Conservation (phyloP, 2,329 filamentous ascomycete species). For the Plenodomus lindquistii region DNA sequence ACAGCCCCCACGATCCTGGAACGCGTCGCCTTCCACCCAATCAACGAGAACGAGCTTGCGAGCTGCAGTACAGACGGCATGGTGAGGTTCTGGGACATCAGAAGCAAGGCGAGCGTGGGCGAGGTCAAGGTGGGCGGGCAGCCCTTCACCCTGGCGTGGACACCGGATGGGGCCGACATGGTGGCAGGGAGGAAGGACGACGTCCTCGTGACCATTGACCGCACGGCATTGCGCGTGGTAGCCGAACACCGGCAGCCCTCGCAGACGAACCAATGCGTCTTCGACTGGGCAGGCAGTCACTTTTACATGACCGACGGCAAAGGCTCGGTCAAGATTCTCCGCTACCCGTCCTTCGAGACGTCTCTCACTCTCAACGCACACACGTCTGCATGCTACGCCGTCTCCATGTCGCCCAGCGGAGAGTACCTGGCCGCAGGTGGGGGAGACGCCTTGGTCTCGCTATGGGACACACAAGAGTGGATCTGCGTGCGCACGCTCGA, state of each 20-base stretch:
- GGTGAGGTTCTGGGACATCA: constrained; percentile 79
- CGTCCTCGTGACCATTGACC: constrained; percentile 65
- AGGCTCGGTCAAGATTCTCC: constrained; percentile 70
- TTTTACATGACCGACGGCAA: constrained; percentile 73
- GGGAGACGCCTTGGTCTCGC: constrained; percentile 72
- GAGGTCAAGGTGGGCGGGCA: constrained; percentile 65
- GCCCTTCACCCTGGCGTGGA: constrained; percentile 74
- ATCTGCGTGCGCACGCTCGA: constrained; percentile 73
- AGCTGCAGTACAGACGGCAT: constrained; percentile 75
- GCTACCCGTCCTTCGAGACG: constrained; percentile 48
- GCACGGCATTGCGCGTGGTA: constrained; percentile 60
- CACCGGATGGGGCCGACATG: constrained; percentile 69
- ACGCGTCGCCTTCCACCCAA: constrained; percentile 77
- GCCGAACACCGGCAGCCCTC: constrained; percentile 63
- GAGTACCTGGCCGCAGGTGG: constrained; percentile 75
- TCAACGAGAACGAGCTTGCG: constrained; percentile 75
- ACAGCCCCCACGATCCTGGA: constrained; percentile 56
- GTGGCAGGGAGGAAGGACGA: constrained; percentile 75
- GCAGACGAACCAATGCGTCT: constrained; percentile 73
- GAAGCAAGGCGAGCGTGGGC: constrained; percentile 70
- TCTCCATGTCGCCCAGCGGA: constrained; percentile 71
- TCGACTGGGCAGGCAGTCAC: constrained; percentile 73
- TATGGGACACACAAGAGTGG: constrained; percentile 81
- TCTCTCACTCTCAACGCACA: constrained; percentile 69
- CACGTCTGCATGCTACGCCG: constrained; percentile 70